Percentiles rank a stretch among this genome's conserved stretches.
Evolutionary conservation across 2,329 filamentous ascomycete species (phyloP).

Genomic region (Byssoonygena ceratinophila): DNA sequence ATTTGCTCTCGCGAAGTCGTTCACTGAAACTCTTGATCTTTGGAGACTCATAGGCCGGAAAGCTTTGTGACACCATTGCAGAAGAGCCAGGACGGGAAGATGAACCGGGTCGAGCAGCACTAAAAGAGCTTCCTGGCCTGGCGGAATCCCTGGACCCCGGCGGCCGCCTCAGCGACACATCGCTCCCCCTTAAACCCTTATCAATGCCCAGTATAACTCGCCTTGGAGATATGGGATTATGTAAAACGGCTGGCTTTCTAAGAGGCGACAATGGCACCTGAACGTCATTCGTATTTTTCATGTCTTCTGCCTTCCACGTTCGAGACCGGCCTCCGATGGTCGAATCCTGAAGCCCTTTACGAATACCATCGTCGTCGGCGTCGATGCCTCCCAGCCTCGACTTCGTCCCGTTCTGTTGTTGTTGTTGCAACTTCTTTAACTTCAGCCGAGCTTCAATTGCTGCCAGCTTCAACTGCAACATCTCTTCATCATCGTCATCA

Average conservation of each 20-base stretch:
- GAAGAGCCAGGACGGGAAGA: conserved; percentile 18
- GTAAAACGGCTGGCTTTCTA: conserved; percentile 39
- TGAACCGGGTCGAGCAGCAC: conserved; percentile 22
- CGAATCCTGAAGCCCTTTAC: not conserved
- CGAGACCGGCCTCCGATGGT: conserved; percentile 13
- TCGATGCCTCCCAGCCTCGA: conserved; percentile 25
- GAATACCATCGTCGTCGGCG: conserved; percentile 19
- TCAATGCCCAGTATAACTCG: conserved; percentile 77
- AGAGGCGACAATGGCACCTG: conserved; percentile 69
- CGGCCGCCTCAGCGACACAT: conserved; percentile 73
- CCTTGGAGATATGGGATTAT: conserved; percentile 61
- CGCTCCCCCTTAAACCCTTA: conserved; percentile 67
- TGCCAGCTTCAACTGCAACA: conserved; percentile 69
- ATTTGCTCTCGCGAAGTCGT: conserved; percentile 59
- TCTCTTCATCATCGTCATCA: conserved; percentile 78
- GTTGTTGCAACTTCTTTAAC: conserved; percentile 75
- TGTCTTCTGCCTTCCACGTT: conserved; percentile 17
- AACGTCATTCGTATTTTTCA: conserved; percentile 33
- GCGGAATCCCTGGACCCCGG: conserved; percentile 22
- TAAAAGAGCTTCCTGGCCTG: conserved; percentile 26
- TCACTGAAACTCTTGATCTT: conserved; percentile 65
- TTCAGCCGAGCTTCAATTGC: conserved; percentile 81
- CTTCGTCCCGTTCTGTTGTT: conserved; percentile 52
- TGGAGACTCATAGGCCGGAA: conserved; percentile 8
- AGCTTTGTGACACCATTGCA: conserved; percentile 8